Percentiles rank a stretch among this genome's conserved stretches.
phyloP scores from a whole-genome alignment of 2,329 filamentous ascomycete species.

The Colletotrichum sp. region DNA sequence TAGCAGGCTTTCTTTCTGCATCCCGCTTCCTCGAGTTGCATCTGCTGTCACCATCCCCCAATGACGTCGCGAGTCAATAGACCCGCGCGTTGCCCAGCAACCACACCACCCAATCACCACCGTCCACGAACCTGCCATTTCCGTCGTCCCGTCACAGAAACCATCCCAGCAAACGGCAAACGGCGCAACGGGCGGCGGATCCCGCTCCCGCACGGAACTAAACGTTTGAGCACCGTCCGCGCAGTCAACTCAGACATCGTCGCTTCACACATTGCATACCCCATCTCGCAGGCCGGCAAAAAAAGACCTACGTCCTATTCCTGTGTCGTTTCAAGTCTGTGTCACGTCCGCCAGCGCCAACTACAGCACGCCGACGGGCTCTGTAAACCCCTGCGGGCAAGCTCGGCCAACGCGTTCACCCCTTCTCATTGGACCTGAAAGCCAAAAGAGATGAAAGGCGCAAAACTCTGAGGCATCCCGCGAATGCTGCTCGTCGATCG shows the following conservation, averaged over 20 bases:
- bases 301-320: background rate
- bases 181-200: background rate
- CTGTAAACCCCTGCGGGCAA: background rate
- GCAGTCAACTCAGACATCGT: background rate
- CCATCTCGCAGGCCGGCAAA: background rate
- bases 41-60: background rate
- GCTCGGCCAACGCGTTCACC: background rate
- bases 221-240: background rate
- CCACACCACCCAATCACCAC: slow-evolving; percentile 21
- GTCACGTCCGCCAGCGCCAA: background rate
- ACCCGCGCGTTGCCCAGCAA: slow-evolving; percentile 25
- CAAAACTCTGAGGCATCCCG: background rate
- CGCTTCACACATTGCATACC: background rate
- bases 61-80: slow-evolving; percentile 40
- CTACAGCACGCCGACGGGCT: background rate
- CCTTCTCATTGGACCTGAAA: background rate
- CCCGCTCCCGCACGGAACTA: background rate
- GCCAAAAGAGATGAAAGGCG: background rate
- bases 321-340: slow-evolving; percentile 9
- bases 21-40: background rate
- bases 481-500: background rate
- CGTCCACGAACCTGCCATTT: background rate
- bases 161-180: background rate
- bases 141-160: background rate
- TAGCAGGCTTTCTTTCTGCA: background rate